Conservation (phyloP, 805 yeast species). For the Wickerhamomyces chambardii region DNA sequence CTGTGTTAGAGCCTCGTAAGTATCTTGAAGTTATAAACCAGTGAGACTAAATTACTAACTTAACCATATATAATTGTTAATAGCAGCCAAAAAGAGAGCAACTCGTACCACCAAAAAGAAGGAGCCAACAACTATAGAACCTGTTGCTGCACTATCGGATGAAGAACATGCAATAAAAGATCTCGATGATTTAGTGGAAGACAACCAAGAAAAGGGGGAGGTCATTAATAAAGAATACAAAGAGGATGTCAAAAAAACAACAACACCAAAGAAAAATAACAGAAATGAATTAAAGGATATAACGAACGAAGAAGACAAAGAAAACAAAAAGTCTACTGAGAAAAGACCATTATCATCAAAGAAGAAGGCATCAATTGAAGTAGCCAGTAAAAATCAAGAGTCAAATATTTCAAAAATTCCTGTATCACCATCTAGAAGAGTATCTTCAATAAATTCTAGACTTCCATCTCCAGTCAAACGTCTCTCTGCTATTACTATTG, state of each 20-base stretch:
- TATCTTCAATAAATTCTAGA: constrained; percentile 3
- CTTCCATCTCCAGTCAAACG: constrained; percentile 14
- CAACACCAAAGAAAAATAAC: not conserved
- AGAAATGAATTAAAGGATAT: not conserved
- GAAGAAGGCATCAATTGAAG: too few species aligned
- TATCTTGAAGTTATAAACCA: too few species aligned
- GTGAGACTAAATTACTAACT: not conserved
- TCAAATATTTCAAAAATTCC: constrained; percentile 1
- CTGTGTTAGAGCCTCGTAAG: too few species aligned
- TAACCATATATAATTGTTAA: not conserved
- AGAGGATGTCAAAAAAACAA: not conserved
- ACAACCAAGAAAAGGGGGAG: too few species aligned
- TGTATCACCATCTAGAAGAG: constrained; percentile 1
- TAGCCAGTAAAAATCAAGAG: not conserved
- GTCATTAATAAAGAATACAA: not conserved
- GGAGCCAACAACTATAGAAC: not conserved
- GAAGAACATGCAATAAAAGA: too few species aligned
- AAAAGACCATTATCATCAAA: too few species aligned
- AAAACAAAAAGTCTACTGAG: too few species aligned
- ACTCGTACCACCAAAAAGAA: not conserved
- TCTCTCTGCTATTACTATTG: not conserved
- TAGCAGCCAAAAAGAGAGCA: not conserved
- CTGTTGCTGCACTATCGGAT: not conserved
- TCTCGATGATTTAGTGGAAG: too few species aligned
- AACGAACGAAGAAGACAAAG: too few species aligned